Percentiles rank a stretch among this genome's conserved stretches.
Conservation (phyloP, 2,329 filamentous ascomycete species). For the Nemania sp. region DNA sequence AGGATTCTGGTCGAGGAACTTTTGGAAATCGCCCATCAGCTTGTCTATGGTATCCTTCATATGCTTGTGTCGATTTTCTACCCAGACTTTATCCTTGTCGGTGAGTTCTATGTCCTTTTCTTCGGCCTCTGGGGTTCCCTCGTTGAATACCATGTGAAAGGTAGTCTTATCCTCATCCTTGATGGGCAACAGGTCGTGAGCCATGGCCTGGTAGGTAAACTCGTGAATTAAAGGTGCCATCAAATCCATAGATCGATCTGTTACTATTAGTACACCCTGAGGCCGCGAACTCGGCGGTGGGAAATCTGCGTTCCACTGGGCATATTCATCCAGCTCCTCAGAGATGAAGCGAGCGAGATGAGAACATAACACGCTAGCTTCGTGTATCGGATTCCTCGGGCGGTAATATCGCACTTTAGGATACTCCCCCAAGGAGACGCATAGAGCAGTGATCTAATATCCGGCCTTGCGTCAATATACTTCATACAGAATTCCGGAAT, state of each 20-base stretch:
- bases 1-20: conserved; percentile 87
- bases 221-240: conserved; percentile 88
- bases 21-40: conserved; percentile 88
- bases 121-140: conserved; percentile 70
- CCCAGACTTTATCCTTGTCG: conserved; percentile 93
- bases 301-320: conserved; percentile 81
- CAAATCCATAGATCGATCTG: conserved; percentile 91
- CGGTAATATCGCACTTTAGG: conserved; percentile 91
- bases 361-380: conserved; percentile 83
- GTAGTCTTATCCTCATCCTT: conserved; percentile 87
- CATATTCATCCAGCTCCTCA: conserved; percentile 87
- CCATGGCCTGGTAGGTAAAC: conserved; percentile 99
- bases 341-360: conserved; percentile 92
- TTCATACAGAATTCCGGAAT: neutral
- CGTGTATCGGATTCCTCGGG: conserved; percentile 74
- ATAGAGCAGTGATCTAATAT: conserved; percentile 77
- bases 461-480: conserved; percentile 21
- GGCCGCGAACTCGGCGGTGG: conserved; percentile 79
- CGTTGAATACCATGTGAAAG: conserved; percentile 79
- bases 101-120: conserved; percentile 89
- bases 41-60: conserved; percentile 99
- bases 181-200: conserved; percentile 87
- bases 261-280: conserved; percentile 81
- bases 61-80: conserved; percentile 89
- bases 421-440: conserved; percentile 90